Percentiles rank a stretch among this genome's conserved stretches.
phyloP scores from a whole-genome alignment of 2,329 filamentous ascomycete genomes.

The Biscogniauxia mediterranea region DNA sequence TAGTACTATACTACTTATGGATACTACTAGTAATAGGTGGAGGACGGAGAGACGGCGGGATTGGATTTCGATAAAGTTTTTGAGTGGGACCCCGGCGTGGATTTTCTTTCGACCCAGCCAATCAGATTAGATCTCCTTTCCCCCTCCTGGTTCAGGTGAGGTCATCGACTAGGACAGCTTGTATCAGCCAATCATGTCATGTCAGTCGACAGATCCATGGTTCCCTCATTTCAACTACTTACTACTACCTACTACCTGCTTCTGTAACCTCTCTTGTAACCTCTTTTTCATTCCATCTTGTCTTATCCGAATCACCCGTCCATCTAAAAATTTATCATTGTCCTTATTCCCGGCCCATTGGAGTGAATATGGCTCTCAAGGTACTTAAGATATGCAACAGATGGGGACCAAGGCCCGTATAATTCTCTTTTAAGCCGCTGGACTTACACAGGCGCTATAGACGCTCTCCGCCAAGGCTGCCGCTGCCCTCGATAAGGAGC shows the following conservation, averaged over 20 bases:
- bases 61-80: neutral
- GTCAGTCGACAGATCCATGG: neutral
- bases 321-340: no score
- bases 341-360: slow-evolving; percentile 2
- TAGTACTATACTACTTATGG: no score
- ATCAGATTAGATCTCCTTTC: neutral
- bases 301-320: no score
- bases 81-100: neutral
- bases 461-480: slow-evolving; percentile 86
- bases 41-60: neutral
- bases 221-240: neutral
- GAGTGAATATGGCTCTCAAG: slow-evolving; percentile 26
- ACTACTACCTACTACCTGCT: neutral
- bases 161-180: neutral
- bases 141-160: neutral
- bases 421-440: no score
- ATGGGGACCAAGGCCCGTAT: neutral
- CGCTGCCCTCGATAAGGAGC: slow-evolving; percentile 83
- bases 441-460: slow-evolving; percentile 43
- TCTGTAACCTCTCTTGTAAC: neutral
- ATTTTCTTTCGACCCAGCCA: neutral
- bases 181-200: neutral
- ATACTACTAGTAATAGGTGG: no score
- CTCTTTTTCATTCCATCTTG: no score
- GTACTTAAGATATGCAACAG: slow-evolving; percentile 8